phyloP scores from a whole-genome alignment of 2,329 filamentous ascomycete genomes.

The Bipolaris bicolor region DNA sequence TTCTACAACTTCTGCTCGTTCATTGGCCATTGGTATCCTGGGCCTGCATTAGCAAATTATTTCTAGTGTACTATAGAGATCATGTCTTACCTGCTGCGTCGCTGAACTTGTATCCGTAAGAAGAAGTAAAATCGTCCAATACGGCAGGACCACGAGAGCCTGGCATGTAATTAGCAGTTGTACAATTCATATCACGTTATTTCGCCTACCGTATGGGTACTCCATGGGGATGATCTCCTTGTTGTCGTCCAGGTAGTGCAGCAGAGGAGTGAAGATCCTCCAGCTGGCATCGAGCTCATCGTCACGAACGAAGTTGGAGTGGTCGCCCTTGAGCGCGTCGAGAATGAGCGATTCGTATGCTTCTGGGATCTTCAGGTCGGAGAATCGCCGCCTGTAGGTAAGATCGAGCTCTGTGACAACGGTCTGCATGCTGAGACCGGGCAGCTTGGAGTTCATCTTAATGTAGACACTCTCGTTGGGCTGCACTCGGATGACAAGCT shows the following conservation, averaged over 20 bases:
- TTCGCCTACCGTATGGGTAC: slow-evolving; percentile 88
- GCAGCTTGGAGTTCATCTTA: slow-evolving; percentile 99
- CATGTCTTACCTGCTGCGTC: slow-evolving; percentile 74
- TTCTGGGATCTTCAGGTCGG: slow-evolving; percentile 98
- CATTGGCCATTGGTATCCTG: slow-evolving; percentile 52
- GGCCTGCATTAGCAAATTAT: slow-evolving; percentile 21
- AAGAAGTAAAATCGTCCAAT: slow-evolving; percentile 96
- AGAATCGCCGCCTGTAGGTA: slow-evolving; percentile 97
- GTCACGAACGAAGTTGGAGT: slow-evolving; percentile 83
- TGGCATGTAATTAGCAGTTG: slow-evolving; percentile 52
- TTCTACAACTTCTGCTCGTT: slow-evolving; percentile 46
- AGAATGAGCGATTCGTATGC: slow-evolving; percentile 98
- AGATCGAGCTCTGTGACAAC: slow-evolving; percentile 98
- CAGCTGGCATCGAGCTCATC: slow-evolving; percentile 92
- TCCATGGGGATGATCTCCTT: slow-evolving; percentile 99
- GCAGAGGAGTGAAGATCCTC: slow-evolving; percentile 96
- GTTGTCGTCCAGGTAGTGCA: slow-evolving; percentile 98
- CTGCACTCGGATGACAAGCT: slow-evolving; percentile 98
- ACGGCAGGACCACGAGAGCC: slow-evolving; percentile 96
- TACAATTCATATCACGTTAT: slow-evolving; percentile 6
- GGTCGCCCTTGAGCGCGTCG: slow-evolving; percentile 96
- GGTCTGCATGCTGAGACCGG: slow-evolving; percentile 98
- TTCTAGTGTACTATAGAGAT: slow-evolving; percentile 15
- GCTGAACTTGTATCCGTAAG: slow-evolving; percentile 98
- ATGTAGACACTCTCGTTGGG: slow-evolving; percentile 99